Evolutionary conservation across 768 basidiomycete species (phyloP).

Genomic region (Suillus spraguei): DNA sequence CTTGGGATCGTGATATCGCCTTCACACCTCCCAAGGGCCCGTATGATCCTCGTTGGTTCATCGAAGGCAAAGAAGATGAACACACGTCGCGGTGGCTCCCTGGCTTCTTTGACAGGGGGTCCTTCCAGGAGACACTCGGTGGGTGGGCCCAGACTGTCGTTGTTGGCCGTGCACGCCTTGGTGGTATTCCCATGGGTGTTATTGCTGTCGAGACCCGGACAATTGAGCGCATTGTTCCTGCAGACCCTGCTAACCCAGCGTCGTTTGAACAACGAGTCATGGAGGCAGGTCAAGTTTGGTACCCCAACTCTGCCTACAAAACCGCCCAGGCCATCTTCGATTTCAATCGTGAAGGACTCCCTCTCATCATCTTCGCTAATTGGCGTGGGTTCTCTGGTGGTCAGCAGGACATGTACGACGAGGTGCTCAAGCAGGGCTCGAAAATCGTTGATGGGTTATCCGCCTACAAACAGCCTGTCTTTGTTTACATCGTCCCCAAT

Average conservation of each 20-base stretch:
- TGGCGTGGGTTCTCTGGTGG: constrained; percentile 99
- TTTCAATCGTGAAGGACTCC: constrained; percentile 95
- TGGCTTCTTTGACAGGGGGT: constrained; percentile 96
- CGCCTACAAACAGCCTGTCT: constrained; percentile 95
- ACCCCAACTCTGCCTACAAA: constrained; percentile 99
- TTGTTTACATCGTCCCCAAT: constrained; percentile 98
- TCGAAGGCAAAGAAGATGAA: constrained; percentile 93
- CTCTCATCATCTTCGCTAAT: constrained; percentile 98
- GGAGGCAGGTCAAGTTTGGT: constrained; percentile 99
- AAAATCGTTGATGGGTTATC: constrained; percentile 99
- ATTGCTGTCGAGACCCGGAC: constrained; percentile 98
- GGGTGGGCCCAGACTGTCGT: constrained; percentile 99
- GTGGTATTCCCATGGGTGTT: constrained; percentile 96
- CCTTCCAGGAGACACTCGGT: constrained; percentile 98
- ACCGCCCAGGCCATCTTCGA: constrained; percentile 99
- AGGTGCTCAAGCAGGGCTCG: constrained; percentile 94
- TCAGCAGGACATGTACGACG: constrained; percentile 99
- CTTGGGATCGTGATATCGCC: constrained; percentile 91
- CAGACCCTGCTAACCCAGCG: constrained; percentile 95
- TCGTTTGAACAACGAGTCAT: constrained; percentile 98
- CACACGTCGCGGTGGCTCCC: constrained; percentile 70
- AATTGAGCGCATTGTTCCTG: constrained; percentile 94
- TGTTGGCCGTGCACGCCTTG: constrained; percentile 92
- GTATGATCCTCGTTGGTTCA: constrained; percentile 98
- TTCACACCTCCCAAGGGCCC: constrained; percentile 92